Evolutionary conservation across 1,284 basidiomycete genomes (phyloP), one percentile per base, ranked within the genome.

Genomic region (Mrakiaceae sp.): DNA sequence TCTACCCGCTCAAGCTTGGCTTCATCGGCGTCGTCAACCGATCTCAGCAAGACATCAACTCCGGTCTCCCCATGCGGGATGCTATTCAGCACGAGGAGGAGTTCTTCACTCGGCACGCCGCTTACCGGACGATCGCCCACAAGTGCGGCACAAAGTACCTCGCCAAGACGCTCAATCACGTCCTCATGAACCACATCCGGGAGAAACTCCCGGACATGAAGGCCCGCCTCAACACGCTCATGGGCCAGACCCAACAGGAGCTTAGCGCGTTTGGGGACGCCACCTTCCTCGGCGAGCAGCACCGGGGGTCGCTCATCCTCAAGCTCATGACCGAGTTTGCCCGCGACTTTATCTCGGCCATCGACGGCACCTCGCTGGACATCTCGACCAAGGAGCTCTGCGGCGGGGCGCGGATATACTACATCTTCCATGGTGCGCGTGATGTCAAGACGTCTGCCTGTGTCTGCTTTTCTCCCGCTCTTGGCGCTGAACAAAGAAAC

Each of bases 151-250:
- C 96, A 2, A 90, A 87, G 74, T 96, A 90, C 75, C 80, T 99
- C 51, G 90, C 95, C 42, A 93, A 92, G 79, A 90, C 90, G 9
- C 80, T 98, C 67, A 98, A 98, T 73, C 87, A 91, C 79, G 91
- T 97, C 51, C 79, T 99, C 67, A 87, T 98, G 84, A 91, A 90
- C 76, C 96, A 99, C 76, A 98, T 98, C 70, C 85, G 96, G 64
- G 96, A 99, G 73, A 98, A 98, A 78, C 81, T 99, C 51, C 96
- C 96, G 0, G 96, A 99, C 76, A 98, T 98, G 96, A 99, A 99
- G 77, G 96, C 96, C 11, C 83, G 94, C 16, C 79, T 99, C 69
- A 98, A 98, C 75, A 98, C 96, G 6, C 79, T 98, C 12, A 98
- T 98, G 91, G 93, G 94, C 10, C 96, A 98, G 78, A 93, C 96